These are phyloP conservation scores for Aspergillus oerlinghausenensis DNA, from an alignment of 2,329 filamentous ascomycete genomes.

Conservation along the genomic window DNA sequence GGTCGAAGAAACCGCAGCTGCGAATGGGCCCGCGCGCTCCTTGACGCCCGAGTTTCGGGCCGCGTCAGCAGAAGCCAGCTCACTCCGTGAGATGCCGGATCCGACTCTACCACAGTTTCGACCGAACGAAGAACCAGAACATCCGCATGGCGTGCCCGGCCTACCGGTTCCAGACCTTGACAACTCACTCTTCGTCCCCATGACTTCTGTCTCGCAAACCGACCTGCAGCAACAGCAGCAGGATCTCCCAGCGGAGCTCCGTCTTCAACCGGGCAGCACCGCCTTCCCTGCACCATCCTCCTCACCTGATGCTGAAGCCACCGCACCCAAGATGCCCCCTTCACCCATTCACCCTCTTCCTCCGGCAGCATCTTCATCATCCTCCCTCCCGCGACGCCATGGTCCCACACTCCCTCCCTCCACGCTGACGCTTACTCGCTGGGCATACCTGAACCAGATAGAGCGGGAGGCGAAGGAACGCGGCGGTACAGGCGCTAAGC, in stretches of 20 bases:
- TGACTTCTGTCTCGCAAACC: background rate
- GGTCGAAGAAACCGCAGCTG: constrained; percentile 8
- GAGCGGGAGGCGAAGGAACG: constrained; percentile 65
- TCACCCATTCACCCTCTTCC: constrained; percentile 32
- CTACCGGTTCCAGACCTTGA: background rate
- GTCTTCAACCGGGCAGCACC: constrained; percentile 34
- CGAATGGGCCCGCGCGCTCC: background rate
- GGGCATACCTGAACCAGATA: constrained; percentile 53
- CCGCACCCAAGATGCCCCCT: constrained; percentile 30
- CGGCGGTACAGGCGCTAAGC: constrained; percentile 69
- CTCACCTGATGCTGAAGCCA: constrained; percentile 30
- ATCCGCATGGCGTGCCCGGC: background rate
- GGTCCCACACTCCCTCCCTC: constrained; percentile 15
- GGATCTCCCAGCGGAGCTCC: constrained; percentile 30
- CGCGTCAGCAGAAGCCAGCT: constrained; percentile 9
- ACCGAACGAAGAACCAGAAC: constrained; percentile 30
- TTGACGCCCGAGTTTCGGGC: constrained; percentile 3
- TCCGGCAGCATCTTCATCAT: constrained; percentile 14
- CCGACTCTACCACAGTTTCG: constrained; percentile 46
- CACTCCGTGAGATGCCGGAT: constrained; percentile 16
- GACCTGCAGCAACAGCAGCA: constrained; percentile 10
- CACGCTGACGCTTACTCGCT: constrained; percentile 40
- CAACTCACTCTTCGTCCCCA: background rate
- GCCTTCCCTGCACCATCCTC: constrained; percentile 30
- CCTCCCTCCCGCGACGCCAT: constrained; percentile 10